Base-by-base conservation (phyloP, 1,284 basidiomycete species). In the Ceratobasidium sp. region DNA sequence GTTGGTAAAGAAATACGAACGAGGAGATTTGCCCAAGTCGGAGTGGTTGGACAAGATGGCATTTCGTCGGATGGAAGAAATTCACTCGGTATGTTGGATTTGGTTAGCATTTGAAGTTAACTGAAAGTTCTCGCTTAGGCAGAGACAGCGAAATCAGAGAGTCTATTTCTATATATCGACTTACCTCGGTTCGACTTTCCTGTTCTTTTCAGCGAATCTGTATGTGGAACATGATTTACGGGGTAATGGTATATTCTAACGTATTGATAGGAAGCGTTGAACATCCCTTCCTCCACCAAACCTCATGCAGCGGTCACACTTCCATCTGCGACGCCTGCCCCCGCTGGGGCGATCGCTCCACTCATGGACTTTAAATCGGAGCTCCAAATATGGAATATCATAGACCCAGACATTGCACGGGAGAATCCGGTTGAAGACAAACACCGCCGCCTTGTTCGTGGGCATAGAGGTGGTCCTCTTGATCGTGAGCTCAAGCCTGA, bases 381-480 rank as follows among this genome's bases (percentile, higher is more conserved):
- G 73, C 79, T 85, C 20, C 85, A 88, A 73, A 79, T 96, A 0
- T 98, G 96, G 91, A 86, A 88, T n/a, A 86, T 98, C 27, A 85
- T 93, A 50, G 97, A 99, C 75, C 95, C 96, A 1, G 96, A 99
- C 72, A 84, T 94, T 74, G 85, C 83, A 4, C 87, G 89, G 69
- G 94, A 98, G 74, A 99, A 99, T 76, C 94, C 96, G 0, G 94
- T 98, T 0, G 97, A 99, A 77, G 93, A 96, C 75, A 99, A 99
- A 76, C 95, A 98, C 76, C 87, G 96, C 38, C 86, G 96, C 8
- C 84, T 99, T 0, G 92, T 98, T 68, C 90, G 97, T 69, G 96
- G 94, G 76, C 96, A 99, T 75, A 84, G 97, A 57, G 93, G 93
- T 58, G 95, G 96, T 43, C 94, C 95, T 0, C 90, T 98, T 67